phyloP scores from a whole-genome alignment of 2,329 filamentous ascomycete genomes.

The Colletotrichum sojae region DNA sequence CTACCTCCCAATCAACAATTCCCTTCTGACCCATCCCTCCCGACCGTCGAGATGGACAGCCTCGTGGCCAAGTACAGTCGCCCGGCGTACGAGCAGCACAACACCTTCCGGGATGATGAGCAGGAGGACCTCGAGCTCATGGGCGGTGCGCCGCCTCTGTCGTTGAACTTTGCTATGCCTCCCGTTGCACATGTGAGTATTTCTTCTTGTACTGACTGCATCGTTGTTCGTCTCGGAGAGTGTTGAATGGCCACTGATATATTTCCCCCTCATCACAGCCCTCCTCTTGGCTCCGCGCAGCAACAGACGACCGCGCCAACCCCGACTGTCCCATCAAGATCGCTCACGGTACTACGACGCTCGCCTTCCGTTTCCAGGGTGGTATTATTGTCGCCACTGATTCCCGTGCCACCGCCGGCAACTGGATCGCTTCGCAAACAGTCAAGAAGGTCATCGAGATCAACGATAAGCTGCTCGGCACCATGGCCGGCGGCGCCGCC shows the following conservation, averaged over 20 bases:
- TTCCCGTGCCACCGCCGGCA: constrained; percentile 95
- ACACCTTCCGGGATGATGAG: constrained; percentile 66
- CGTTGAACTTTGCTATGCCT: constrained; percentile 94
- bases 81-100: constrained; percentile 78
- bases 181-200: constrained; percentile 86
- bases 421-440: constrained; percentile 99
- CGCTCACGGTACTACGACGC: constrained; percentile 97
- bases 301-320: constrained; percentile 97
- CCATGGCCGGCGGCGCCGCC: constrained; percentile 98
- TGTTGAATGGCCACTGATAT: constrained; percentile 22
- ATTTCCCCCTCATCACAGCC: constrained; percentile 67
- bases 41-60: constrained; percentile 79
- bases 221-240: too few relatives aligned
- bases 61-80: constrained; percentile 94
- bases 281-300: constrained; percentile 94
- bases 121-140: constrained; percentile 83
- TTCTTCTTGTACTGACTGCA: background rate
- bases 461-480: constrained; percentile 93
- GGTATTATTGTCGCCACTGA: constrained; percentile 99
- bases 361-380: constrained; percentile 97
- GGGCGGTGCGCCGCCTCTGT: constrained; percentile 74
- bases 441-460: constrained; percentile 99
- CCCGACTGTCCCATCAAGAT: constrained; percentile 99
- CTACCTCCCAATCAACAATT: background rate
- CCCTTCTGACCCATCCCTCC: background rate